Evolutionary conservation across 192 early-diverging fungal genomes (phyloP), one percentile per base, ranked within the genome.

Genomic region (Dissophora globulifera): DNA sequence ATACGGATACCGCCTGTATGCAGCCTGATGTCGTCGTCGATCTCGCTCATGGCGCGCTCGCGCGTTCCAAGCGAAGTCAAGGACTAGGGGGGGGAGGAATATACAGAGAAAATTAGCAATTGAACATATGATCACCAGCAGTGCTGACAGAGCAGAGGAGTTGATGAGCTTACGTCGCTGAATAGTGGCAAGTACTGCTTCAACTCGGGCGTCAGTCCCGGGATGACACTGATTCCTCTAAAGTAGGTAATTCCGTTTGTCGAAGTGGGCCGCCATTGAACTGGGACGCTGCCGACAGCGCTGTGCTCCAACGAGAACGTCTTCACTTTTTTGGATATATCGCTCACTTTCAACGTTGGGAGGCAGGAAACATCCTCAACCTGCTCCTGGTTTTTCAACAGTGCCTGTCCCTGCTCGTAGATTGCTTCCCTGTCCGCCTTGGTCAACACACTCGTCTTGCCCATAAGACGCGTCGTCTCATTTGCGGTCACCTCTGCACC

Each of bases 181-280:
- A 95, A 95, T 72, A 96, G 78, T 16, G 92, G 91, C 41, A 94
- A 58, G 66, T 91, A 95, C 30, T 88, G 76, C 66, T 86, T 84
- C 50, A 93, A 79, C 23, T 93, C 86, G 3, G 84, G 72, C 20
- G 91, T 82, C 50, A 95, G 62, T 62, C 81, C 82, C 30, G 79
- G 80, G 32, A 91, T 81, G 30, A 85, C 82, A 63, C 90, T 91
- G 56, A 90, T 91, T 0, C 88, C 81, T n/a, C 85, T 84, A 47
- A 95, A 82, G 78, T 98, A 98, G 31, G 94, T 94, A 52, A 98
- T 89, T 23, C 93, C 95, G 62, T 98, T 98, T 33, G 96, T 98
- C 4, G 87, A 64, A 0, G 95, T 90, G 6, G 85, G 82, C 50
- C 94, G 84, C 90, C 89, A 91, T 50, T 94, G 92, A 27, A 93